Conservation (phyloP, 208 protist species). For the Angomonas ambiguus region DNA sequence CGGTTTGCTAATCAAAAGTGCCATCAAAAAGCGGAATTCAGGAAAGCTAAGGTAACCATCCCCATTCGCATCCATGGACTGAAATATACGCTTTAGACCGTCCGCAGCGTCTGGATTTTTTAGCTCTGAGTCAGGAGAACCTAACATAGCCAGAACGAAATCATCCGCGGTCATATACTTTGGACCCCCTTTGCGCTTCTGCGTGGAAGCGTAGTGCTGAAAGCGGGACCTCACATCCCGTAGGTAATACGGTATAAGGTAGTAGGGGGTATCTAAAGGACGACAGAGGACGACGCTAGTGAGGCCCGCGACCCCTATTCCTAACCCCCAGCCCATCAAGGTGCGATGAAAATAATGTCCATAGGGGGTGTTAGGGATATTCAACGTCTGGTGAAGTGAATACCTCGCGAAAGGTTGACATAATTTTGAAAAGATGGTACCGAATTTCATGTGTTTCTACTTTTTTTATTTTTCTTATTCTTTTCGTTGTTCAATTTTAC, state of each 20-base stretch:
- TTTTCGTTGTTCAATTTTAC: too few species aligned
- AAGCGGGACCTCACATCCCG: slow-evolving; percentile 75
- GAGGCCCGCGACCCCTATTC: slow-evolving; percentile 15
- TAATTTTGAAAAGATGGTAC: too few species aligned
- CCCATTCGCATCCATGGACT: slow-evolving; percentile 68
- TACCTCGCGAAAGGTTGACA: too few species aligned
- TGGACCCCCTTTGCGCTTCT: slow-evolving; percentile 42
- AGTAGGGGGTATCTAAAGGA: slow-evolving; percentile 72
- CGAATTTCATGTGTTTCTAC: too few species aligned
- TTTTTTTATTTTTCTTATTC: too few species aligned
- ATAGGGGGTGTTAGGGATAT: too few species aligned
- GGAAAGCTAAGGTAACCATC: slow-evolving; percentile 73
- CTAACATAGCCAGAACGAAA: slow-evolving; percentile 78
- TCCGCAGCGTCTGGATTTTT: slow-evolving; percentile 18
- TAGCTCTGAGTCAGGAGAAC: slow-evolving; percentile 28
- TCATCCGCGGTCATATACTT: slow-evolving; percentile 85
- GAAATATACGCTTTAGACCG: slow-evolving; percentile 52
- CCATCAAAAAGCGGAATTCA: slow-evolving; percentile 82
- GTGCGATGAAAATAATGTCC: too few species aligned
- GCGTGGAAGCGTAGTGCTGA: slow-evolving; percentile 79
- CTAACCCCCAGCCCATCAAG: slow-evolving; percentile 22
- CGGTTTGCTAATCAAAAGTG: slow-evolving; percentile 54
- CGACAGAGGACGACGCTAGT: slow-evolving; percentile 41
- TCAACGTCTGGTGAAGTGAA: too few species aligned
- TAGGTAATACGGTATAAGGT: slow-evolving; percentile 88